Percentiles rank a stretch among this genome's conserved stretches.
Conservation (phyloP, 2,329 filamentous ascomycete species). For the Fusarium oxysporum region DNA sequence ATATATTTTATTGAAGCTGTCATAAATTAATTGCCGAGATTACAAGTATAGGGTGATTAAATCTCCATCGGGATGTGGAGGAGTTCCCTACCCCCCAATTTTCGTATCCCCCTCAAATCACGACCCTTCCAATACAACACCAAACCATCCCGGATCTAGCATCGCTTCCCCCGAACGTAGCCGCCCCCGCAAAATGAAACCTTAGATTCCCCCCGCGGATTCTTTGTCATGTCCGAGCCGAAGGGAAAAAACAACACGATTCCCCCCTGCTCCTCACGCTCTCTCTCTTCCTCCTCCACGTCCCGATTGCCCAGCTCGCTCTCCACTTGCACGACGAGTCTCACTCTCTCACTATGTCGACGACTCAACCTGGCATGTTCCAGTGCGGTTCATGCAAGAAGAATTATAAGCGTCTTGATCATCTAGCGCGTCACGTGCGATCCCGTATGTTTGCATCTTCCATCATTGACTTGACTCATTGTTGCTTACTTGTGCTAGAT, state of each 20-base stretch:
- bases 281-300: slow-evolving; percentile 19
- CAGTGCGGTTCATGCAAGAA: slow-evolving; percentile 46
- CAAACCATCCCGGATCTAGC: background rate
- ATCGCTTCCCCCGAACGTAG: background rate
- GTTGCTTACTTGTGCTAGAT: slow-evolving; percentile 34
- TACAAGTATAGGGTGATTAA: background rate
- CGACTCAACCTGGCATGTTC: slow-evolving; percentile 39
- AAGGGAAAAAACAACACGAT: slow-evolving; percentile 6
- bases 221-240: slow-evolving; percentile 15
- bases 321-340: slow-evolving; percentile 6
- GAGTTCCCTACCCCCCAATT: background rate
- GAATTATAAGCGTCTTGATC: slow-evolving; percentile 47
- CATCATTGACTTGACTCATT: background rate
- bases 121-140: background rate
- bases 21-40: background rate
- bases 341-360: slow-evolving; percentile 3
- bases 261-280: slow-evolving; percentile 4
- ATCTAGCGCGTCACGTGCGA: slow-evolving; percentile 50
- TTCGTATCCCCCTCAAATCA: background rate
- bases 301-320: slow-evolving; percentile 15
- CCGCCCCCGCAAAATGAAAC: slow-evolving; percentile 8
- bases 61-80: slow-evolving; percentile 21
- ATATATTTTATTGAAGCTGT: background rate
- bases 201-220: slow-evolving; percentile 1
- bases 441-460: slow-evolving; percentile 42